Conservation (phyloP, 257 asterid genomes). For the Salvia miltiorrhiza region DNA sequence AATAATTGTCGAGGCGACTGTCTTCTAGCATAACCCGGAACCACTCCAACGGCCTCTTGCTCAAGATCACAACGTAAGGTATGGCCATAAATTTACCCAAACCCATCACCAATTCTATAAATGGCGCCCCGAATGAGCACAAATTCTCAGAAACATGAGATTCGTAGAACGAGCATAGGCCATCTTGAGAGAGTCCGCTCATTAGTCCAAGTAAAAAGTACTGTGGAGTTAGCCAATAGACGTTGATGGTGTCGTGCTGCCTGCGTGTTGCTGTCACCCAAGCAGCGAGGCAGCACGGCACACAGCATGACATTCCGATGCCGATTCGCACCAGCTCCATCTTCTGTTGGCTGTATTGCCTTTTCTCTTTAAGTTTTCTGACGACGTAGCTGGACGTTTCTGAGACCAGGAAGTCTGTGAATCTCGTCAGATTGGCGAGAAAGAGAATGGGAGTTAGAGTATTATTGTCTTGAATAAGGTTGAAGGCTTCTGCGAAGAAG, state of each 20-base stretch:
- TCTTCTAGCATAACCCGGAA: neutral
- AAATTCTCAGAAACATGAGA: neutral
- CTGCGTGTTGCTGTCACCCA: neutral
- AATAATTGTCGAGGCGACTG: constrained; percentile 1
- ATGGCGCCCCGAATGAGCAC: neutral
- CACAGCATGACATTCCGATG: neutral
- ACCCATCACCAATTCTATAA: neutral
- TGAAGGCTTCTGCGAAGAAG: constrained; percentile 2
- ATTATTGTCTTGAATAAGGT: too few relatives aligned
- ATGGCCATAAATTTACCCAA: neutral
- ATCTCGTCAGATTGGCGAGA: neutral
- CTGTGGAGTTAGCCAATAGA: constrained; percentile 6
- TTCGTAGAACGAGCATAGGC: neutral
- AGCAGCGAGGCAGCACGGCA: neutral
- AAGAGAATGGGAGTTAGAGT: neutral
- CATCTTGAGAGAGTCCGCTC: neutral
- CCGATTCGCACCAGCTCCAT: constrained; percentile 1
- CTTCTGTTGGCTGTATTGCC: neutral
- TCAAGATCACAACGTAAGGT: neutral
- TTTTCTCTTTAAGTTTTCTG: neutral
- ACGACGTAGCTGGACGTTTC: neutral
- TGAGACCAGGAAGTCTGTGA: neutral
- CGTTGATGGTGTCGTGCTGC: neutral
- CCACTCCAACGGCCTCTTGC: neutral
- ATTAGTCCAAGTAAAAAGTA: constrained; percentile 9